phyloP scores from a whole-genome alignment of 768 basidiomycete genomes.

The Rhodotorula taiwanensis region DNA sequence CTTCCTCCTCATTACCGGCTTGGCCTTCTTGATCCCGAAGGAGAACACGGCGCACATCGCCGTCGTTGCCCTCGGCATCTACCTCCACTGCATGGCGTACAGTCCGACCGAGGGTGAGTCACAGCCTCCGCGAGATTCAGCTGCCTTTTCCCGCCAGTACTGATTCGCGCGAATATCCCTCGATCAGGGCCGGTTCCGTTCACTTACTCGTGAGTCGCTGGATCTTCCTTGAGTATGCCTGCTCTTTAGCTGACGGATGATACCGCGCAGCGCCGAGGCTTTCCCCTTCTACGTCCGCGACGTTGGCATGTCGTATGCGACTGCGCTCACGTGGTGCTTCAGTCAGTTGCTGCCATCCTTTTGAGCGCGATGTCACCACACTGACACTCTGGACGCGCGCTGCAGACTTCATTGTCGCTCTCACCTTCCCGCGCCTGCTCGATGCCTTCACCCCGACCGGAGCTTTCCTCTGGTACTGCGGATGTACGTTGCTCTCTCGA shows the following conservation, averaged over 20 bases:
- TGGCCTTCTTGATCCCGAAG: slow-evolving; percentile 36
- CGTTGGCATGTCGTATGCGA: slow-evolving; percentile 37
- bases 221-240: no score
- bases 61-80: slow-evolving; percentile 19
- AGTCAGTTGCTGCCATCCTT: neutral
- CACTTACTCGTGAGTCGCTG: slow-evolving; percentile 30
- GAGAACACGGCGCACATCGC: neutral
- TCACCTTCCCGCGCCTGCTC: slow-evolving; percentile 39
- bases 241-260: no score
- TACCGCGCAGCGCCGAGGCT: slow-evolving; percentile 37
- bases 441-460: slow-evolving; percentile 4
- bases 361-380: neutral
- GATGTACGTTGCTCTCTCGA: no score
- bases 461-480: neutral
- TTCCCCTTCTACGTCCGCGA: slow-evolving; percentile 37
- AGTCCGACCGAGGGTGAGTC: slow-evolving; percentile 31
- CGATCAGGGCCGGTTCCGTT: slow-evolving; percentile 34
- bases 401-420: slow-evolving; percentile 30
- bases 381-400: neutral
- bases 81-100: slow-evolving; percentile 34
- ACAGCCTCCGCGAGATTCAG: no score
- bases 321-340: slow-evolving; percentile 16
- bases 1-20: slow-evolving; percentile 56
- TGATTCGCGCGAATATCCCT: no score
- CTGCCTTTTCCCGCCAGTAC: no score